Conservation (phyloP, 305 asterid genomes). For the Rubia tinctorum region DNA sequence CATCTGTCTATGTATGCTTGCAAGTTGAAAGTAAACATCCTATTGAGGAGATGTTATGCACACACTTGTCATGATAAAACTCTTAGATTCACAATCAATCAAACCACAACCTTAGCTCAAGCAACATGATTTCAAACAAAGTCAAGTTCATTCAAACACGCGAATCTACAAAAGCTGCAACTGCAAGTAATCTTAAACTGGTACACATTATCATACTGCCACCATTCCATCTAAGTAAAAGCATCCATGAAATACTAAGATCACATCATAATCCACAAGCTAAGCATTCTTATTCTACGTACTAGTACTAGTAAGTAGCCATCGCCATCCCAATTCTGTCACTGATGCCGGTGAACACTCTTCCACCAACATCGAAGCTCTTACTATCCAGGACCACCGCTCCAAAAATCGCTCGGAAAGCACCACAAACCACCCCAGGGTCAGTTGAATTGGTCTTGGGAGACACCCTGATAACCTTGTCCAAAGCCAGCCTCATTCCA, state of each 20-base stretch:
- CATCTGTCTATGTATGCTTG: neutral
- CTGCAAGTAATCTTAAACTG: neutral
- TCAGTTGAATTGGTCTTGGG: constrained; percentile 43
- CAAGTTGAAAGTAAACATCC: neutral
- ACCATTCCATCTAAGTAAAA: neutral
- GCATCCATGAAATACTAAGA: neutral
- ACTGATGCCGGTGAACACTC: neutral
- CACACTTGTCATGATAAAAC: neutral
- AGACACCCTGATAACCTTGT: constrained; percentile 61
- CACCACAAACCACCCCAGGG: constrained; percentile 70
- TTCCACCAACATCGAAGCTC: constrained; percentile 25
- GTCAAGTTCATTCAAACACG: neutral
- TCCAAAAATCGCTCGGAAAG: constrained; percentile 64
- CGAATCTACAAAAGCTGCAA: constrained; percentile 1
- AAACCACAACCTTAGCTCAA: neutral
- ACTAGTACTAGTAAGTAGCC: neutral
- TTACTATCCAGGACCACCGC: constrained; percentile 59
- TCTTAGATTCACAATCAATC: neutral
- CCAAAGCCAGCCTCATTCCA: constrained; percentile 51
- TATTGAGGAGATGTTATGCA: neutral
- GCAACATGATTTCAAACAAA: neutral
- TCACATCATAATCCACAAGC: neutral
- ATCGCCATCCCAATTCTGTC: neutral
- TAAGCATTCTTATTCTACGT: neutral
- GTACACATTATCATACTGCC: neutral